Evolutionary conservation across 179 eudicot genomes (phyloP).

Genomic region (Dionaea muscipula): DNA sequence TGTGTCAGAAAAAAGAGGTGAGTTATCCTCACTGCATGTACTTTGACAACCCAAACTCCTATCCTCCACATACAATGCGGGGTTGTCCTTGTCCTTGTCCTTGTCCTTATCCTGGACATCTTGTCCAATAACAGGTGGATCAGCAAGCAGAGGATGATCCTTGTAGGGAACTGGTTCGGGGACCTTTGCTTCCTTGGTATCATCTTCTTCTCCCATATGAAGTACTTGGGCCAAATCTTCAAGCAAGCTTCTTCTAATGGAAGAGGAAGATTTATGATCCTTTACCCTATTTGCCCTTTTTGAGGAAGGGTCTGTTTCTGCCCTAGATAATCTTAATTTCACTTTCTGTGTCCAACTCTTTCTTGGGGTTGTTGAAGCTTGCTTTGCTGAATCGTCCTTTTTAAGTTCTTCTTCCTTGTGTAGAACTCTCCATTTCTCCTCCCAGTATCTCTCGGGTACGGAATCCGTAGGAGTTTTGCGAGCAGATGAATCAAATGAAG

Average conservation of each 20-base stretch:
- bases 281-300: constrained; percentile 25
- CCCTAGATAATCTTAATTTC: constrained; percentile 45
- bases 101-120: constrained; percentile 21
- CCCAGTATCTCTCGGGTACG: constrained; percentile 96
- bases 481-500: constrained; percentile 41
- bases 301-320: constrained; percentile 57
- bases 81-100: too few species aligned
- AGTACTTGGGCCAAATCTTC: constrained; percentile 56
- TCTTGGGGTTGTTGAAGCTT: constrained; percentile 21
- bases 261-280: constrained; percentile 29
- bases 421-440: constrained; percentile 84
- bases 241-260: constrained; percentile 59
- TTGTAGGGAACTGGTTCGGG: constrained; percentile 17
- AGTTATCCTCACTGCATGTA: constrained; percentile 43
- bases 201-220: constrained; percentile 29
- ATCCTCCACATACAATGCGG: constrained; percentile 15
- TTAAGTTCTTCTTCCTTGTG: constrained; percentile 58
- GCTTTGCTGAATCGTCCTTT: constrained; percentile 23
- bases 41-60: constrained; percentile 19
- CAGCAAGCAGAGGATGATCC: constrained; percentile 21
- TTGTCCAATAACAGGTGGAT: constrained; percentile 18
- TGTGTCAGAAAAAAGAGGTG: constrained; percentile 39
- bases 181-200: constrained; percentile 20
- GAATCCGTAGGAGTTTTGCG: constrained; percentile 30
- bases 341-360: constrained; percentile 81